Evolutionary conservation across 2,329 filamentous ascomycete genomes (phyloP), one percentile per base, ranked within the genome.

Genomic region (Aspergillus neotritici): DNA sequence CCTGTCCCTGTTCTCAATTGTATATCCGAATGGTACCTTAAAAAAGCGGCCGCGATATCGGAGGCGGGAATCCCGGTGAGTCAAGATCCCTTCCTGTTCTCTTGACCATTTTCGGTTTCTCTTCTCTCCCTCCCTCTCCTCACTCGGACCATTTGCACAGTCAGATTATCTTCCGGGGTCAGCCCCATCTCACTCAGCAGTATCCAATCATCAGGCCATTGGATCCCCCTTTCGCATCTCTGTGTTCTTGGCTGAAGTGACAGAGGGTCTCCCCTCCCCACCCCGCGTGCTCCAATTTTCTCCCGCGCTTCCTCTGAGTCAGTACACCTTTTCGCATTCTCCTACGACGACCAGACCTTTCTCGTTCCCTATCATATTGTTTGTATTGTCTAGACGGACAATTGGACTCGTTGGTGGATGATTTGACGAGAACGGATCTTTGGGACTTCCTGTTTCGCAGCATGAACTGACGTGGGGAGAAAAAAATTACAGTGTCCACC

Each of bases 51-150:
- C 40, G 47, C 50, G 50, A 50, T 43, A 49, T 47, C 50, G 50
- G 44, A 47, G 47, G 35, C 50, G 48, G 49, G 52, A 52, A 34
- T 17, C 38, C 46, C 35, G 45, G 51, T 53, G 51, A 52, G 48
- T 56, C 48, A 50, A 43, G 34, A 36, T 32, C 15, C 30, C 15
- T 9, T 40, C 40, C n/a, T 43, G 36, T 41, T 38, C 17, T 13
- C 15, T 17, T 31, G 30, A 39, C 32, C 33, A 10, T 41, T 31
- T 34, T 40, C 29, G 4, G 17, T 37, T 31, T 15, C 33, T 38
- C 36, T 33, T 34, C 13, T 32, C 25, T 34, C 30, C 12, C 15
- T 34, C 15, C 33, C n/a, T n/a, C 30, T 5, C 29, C 29, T 31
- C 30, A 17, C n/a, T 34, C 31, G 31, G 39, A 14, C 13, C 34